Conservation (phyloP, 768 basidiomycete genomes). For the Boletus pseudo-olivaceus region DNA sequence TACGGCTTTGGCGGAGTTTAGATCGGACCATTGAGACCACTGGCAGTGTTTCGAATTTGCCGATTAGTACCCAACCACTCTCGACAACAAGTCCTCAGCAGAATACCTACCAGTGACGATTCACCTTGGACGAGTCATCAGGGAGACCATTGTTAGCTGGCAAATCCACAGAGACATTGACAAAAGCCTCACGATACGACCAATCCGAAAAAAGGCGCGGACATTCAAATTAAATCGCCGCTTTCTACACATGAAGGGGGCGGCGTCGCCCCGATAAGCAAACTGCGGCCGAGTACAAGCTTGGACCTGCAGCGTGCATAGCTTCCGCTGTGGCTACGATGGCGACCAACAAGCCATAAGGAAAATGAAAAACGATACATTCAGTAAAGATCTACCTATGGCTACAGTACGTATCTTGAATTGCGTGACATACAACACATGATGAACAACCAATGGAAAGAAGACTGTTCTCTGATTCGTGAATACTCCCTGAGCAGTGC, state of each 20-base stretch:
- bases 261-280: not conserved
- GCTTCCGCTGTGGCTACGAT: not conserved
- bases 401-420: not conserved
- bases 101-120: too few relatives aligned
- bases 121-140: too few relatives aligned
- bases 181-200: not conserved
- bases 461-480: not conserved
- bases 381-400: not conserved
- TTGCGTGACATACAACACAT: not conserved
- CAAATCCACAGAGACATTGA: not conserved
- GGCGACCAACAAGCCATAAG: not conserved
- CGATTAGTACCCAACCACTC: too few relatives aligned
- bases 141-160: not conserved
- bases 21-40: too few relatives aligned
- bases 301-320: not conserved
- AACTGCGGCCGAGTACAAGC: too few relatives aligned
- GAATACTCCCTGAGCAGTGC: not conserved
- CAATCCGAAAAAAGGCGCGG: not conserved
- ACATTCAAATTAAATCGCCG: not conserved
- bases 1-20: too few relatives aligned
- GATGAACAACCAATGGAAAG: not conserved
- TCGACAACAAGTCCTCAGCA: too few relatives aligned
- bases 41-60: too few relatives aligned
- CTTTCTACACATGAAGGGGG: too few relatives aligned
- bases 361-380: not conserved